phyloP scores from a whole-genome alignment of 306 rosid species.

The peach (Prunus persica) region DNA sequence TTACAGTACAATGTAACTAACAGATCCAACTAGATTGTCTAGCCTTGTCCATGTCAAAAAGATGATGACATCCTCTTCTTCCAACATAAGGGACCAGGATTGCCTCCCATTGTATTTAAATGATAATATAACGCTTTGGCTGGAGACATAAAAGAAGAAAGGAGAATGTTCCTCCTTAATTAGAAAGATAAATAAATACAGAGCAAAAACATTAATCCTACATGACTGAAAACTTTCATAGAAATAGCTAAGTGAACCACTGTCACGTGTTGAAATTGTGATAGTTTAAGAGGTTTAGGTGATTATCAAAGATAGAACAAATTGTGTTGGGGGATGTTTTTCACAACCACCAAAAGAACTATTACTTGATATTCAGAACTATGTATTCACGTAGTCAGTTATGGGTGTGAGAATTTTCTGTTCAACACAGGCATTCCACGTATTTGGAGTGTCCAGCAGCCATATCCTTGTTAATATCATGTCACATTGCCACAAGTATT shows the following conservation, averaged over 20 bases:
- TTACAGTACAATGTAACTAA: background rate
- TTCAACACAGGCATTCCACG: background rate
- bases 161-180: background rate
- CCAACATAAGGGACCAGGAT: background rate
- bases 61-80: background rate
- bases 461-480: background rate
- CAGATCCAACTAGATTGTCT: constrained; percentile 12
- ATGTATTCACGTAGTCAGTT: background rate
- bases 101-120: constrained; percentile 5
- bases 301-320: background rate
- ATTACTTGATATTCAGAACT: background rate
- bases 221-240: background rate
- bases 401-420: background rate
- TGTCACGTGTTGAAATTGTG: no score
- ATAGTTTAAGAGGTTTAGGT: background rate
- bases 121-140: constrained; percentile 1
- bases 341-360: background rate
- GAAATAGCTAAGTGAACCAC: background rate
- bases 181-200: no score
- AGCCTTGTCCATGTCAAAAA: constrained; percentile 9
- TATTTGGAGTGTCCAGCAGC: background rate
- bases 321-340: background rate
- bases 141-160: background rate
- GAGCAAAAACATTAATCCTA: background rate
- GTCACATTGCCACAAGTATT: background rate